Percentiles rank a stretch among this genome's conserved stretches.
Evolutionary conservation across 345 rosid species (phyloP).

Genomic region (Eucalyptus coolabah): DNA sequence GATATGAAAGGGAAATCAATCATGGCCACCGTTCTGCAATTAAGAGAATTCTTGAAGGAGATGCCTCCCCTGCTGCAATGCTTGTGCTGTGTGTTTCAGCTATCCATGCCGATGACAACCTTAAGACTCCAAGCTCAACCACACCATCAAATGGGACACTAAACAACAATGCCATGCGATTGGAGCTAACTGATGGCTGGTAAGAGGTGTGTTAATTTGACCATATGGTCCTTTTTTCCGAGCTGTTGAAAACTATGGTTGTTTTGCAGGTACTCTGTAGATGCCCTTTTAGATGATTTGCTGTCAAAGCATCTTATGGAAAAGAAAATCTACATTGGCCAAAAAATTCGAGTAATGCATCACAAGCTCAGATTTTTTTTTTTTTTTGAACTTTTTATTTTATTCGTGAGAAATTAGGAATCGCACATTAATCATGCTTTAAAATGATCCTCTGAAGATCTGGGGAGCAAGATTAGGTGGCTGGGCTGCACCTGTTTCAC

Average conservation of each 20-base stretch:
- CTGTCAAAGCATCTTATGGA: slow-evolving; percentile 51
- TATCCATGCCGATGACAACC: slow-evolving; percentile 15
- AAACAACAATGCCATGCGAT: slow-evolving; percentile 22
- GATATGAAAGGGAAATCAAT: slow-evolving; percentile 92
- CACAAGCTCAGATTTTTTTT: background rate
- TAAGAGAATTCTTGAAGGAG: slow-evolving; percentile 85
- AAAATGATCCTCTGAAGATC: slow-evolving; percentile 38
- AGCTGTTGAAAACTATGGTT: background rate
- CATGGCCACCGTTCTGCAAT: slow-evolving; percentile 85
- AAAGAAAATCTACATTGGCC: slow-evolving; percentile 78
- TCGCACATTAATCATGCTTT: slow-evolving; percentile 1
- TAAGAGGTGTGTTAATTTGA: slow-evolving; percentile 12
- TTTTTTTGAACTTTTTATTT: background rate
- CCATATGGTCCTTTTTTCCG: background rate
- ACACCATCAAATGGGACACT: slow-evolving; percentile 17
- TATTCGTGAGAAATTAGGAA: background rate
- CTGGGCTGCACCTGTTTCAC: slow-evolving; percentile 82
- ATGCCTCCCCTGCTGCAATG: slow-evolving; percentile 60
- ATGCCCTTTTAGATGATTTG: slow-evolving; percentile 55
- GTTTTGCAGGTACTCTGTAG: slow-evolving; percentile 63
- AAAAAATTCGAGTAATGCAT: slow-evolving; percentile 71
- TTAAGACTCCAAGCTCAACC: slow-evolving; percentile 10
- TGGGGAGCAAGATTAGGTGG: slow-evolving; percentile 83
- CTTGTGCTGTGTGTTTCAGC: slow-evolving; percentile 72
- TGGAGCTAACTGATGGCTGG: slow-evolving; percentile 97